Evolutionary conservation across 1,284 basidiomycete genomes (phyloP), one percentile per base, ranked within the genome.

Genomic region (Violaceomyces palustris): DNA sequence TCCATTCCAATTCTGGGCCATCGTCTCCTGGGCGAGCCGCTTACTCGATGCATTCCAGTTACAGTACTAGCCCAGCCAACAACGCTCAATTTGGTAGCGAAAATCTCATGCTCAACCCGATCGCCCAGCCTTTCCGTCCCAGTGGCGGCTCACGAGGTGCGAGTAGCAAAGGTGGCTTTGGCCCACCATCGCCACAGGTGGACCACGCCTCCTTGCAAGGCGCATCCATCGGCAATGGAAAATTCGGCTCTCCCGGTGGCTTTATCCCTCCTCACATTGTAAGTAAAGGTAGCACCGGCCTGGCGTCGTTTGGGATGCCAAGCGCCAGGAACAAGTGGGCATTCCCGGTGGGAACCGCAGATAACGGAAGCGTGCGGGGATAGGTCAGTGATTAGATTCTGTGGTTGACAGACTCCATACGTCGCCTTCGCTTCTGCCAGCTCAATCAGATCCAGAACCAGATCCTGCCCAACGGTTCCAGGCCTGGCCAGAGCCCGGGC

Each of bases 401-500:
- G 6, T 12, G 6, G 6, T 30, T 23, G 26, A 10, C 25, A 4
- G 9, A n/a, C 12, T 23, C n/a, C 11, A 21, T n/a, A 10, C 15
- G 7, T 23, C 15, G 11, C 19, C 9, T 5, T 6, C 35, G 25
- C 35, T 11, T 18, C 26, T 9, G 6, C 8, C 40, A 52, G 49
- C 46, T 61, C 10, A 35, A 46, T 0, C 57, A 56, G 35, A 61
- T 61, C 6, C 57, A 61, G 8, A 56, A 50, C 19, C 52, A 55
- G 25, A 46, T 56, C 45, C 19, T 34, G 0, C 35, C 42, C 12
- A 39, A 25, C 21, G 19, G 36, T 9, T 10, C n/a, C 26, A 17
- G 31, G 14, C 17, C 32, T 7, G 9, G 32, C n/a, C 19, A 41
- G 46, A 9, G 36, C 37, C n/a, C n/a, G n/a, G 28, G 30, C 0